Evolutionary conservation across 2,329 filamentous ascomycete species (phyloP).

Genomic region (Fusarium chuoi): DNA sequence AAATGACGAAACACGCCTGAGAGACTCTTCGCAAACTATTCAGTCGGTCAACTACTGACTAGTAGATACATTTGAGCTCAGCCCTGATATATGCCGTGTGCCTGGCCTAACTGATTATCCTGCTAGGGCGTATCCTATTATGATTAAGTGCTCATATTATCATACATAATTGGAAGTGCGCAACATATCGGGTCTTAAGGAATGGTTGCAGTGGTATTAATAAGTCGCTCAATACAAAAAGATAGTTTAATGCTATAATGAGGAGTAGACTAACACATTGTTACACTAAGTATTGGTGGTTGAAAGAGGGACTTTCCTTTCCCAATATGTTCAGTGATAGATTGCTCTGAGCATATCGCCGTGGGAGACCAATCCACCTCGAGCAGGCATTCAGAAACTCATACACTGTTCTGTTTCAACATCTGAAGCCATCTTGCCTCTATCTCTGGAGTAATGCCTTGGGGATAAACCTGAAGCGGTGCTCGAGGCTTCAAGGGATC

Average conservation of each 20-base stretch:
- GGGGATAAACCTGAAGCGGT: conserved; percentile 50
- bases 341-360: not conserved
- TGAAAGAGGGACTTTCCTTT: not conserved
- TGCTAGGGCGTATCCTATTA: not conserved
- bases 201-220: not conserved
- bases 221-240: too few relatives aligned
- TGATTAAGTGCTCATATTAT: not conserved
- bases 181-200: not conserved
- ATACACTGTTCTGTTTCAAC: conserved; percentile 40
- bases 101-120: not conserved
- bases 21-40: not conserved
- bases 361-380: not conserved
- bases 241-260: not conserved
- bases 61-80: not conserved
- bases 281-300: not conserved
- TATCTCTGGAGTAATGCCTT: conserved; percentile 53
- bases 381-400: not conserved
- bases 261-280: not conserved
- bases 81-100: not conserved
- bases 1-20: not conserved
- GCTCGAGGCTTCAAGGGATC: conserved; percentile 59
- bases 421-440: conserved; percentile 54
- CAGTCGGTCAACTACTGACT: not conserved
- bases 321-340: not conserved
- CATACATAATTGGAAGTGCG: not conserved